Conservation (phyloP, 2,329 filamentous ascomycete genomes). For the Phialocephala subalpina region DNA sequence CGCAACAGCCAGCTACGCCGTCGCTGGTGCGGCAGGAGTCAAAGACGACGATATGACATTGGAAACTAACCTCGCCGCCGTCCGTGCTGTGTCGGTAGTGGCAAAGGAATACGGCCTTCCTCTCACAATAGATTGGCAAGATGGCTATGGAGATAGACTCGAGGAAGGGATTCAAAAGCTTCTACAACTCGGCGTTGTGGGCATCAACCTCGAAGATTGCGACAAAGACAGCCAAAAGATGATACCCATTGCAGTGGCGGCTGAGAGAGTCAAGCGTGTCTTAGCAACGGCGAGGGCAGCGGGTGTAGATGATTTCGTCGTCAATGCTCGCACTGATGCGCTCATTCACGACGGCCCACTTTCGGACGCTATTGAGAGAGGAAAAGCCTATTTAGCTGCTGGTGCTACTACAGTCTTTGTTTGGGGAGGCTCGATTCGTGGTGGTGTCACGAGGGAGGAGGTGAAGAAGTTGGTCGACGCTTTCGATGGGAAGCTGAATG, state of each 20-base stretch:
- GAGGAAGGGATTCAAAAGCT: constrained; percentile 51
- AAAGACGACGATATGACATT: constrained; percentile 58
- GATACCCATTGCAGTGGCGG: constrained; percentile 54
- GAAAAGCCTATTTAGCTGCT: constrained; percentile 63
- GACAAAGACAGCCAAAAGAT: constrained; percentile 39
- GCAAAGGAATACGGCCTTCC: constrained; percentile 51
- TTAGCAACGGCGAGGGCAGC: constrained; percentile 52
- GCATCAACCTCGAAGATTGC: constrained; percentile 67
- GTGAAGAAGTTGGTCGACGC: constrained; percentile 55
- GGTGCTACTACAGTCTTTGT: constrained; percentile 68
- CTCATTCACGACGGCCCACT: constrained; percentile 41
- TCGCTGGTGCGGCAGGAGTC: constrained; percentile 55
- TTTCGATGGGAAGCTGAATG: constrained; percentile 58
- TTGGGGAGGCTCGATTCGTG: constrained; percentile 57
- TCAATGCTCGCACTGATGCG: constrained; percentile 67
- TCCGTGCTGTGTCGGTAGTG: constrained; percentile 51
- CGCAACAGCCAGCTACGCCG: constrained; percentile 52
- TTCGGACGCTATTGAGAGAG: constrained; percentile 57
- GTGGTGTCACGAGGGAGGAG: constrained; percentile 54
- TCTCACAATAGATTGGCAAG: constrained; percentile 65
- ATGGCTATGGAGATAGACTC: constrained; percentile 61
- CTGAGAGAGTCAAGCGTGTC: constrained; percentile 52
- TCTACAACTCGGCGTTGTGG: constrained; percentile 62
- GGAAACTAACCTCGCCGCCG: constrained; percentile 57
- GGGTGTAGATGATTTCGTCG: constrained; percentile 61